Base-by-base conservation (phyloP, 2,329 filamentous ascomycete genomes). In the Gaeumannomyces tritici region DNA sequence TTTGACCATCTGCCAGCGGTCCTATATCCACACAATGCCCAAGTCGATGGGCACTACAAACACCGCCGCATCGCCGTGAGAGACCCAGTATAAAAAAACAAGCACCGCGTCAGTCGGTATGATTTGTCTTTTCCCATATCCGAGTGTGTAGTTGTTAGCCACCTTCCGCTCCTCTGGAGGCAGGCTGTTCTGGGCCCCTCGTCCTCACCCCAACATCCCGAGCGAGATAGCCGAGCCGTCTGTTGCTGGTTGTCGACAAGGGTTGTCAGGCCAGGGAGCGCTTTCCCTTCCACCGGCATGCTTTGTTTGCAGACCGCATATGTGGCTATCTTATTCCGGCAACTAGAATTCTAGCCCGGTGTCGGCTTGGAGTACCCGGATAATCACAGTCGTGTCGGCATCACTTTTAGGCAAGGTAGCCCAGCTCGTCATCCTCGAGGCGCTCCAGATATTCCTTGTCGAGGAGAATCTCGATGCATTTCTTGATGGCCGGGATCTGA, bases 381-480 rank as follows among this genome's bases (percentile, higher is more conserved):
- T 60, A 21, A 21, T 28, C 8, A 8, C 33, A 15, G 5, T 24
- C 33, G 4, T n/a, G 18, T 8, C 24, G 28, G 26, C 29, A 15
- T 29, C 42, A 29, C 18, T 11, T 63, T 83, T 84, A 97, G 69
- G 93, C 93, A 67, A 98, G 86, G 75, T 98, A 98, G 63, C 93
- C 91, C 64, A 99, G 83, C 73, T 97, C 92, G 71, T 98, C 95
- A 62, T 91, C 92, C 59, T 98, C 95, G 63, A 98, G 79, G 63
- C 95, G 90, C 80, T 99, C 95, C 59, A 99, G 85, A 71, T 99
- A 99, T 75, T 99, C 95, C 81, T 99, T 99, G 81, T 99, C 95
- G 67, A 99, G 88, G 55, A 99, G 83, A 67, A 96, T 96, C 76
- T 99, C 95, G 73, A 99, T 98, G 76, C 95, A 97, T 80, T 98